Evolutionary conservation across 495 filamentous ascomycete species (phyloP).

Genomic region (Penicillium coffeae): DNA sequence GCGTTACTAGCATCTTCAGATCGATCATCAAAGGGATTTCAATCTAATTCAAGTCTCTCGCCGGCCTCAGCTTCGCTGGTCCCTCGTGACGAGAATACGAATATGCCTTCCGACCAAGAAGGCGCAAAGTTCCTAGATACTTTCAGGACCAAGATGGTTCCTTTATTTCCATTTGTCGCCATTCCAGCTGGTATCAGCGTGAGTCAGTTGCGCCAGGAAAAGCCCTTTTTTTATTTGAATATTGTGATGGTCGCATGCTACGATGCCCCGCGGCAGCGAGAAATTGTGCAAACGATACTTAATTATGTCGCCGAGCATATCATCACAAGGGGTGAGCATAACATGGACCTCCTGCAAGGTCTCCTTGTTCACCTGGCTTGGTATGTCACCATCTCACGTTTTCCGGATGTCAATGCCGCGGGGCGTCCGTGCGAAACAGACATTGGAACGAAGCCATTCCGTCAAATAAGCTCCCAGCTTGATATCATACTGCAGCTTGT

Average conservation of each 20-base stretch:
- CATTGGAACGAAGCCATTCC: not conserved
- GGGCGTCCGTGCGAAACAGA: not conserved
- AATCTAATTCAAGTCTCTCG: constrained; percentile 3
- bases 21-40: not conserved
- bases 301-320: constrained; percentile 29
- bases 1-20: constrained; percentile 19
- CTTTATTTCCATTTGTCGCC: constrained; percentile 37
- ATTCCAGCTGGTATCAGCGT: constrained; percentile 24
- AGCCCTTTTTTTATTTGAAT: constrained; percentile 34
- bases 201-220: constrained; percentile 24
- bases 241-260: constrained; percentile 35
- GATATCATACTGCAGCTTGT: constrained; percentile 23
- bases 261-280: constrained; percentile 16
- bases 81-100: not conserved
- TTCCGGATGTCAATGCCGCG: not conserved
- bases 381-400: constrained; percentile 21
- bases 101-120: constrained; percentile 1
- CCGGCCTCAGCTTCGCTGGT: not conserved
- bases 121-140: constrained; percentile 9
- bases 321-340: constrained; percentile 30
- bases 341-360: constrained; percentile 37
- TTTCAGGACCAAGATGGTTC: constrained; percentile 16
- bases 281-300: constrained; percentile 17
- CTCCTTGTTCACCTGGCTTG: constrained; percentile 39
- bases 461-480: constrained; percentile 18